Evolutionary conservation across 164 flowering plant genomes (phyloP).

Genomic region (Magnolia kwangsiensis): DNA sequence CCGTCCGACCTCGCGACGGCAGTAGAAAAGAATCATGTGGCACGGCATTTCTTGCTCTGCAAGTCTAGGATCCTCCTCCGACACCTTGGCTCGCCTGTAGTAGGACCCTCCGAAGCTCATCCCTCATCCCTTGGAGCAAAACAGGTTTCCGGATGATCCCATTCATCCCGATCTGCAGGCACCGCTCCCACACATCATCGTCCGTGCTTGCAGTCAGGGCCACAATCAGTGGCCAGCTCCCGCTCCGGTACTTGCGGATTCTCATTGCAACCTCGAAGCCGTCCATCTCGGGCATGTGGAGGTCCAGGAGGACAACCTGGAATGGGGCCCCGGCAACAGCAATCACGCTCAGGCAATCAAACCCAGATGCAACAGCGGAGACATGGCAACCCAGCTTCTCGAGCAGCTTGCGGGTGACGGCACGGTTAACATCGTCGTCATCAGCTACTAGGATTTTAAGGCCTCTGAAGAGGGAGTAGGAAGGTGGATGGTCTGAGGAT

Average conservation of each 20-base stretch:
- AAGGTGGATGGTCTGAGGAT: conserved; percentile 40
- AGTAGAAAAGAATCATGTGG: not conserved
- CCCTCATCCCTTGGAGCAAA: conserved; percentile 52
- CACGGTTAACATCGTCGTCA: conserved; percentile 59
- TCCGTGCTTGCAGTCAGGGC: conserved; percentile 68
- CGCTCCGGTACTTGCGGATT: conserved; percentile 60
- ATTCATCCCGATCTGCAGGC: conserved; percentile 71
- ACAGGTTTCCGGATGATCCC: conserved; percentile 76
- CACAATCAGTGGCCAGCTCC: conserved; percentile 65
- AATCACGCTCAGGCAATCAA: conserved; percentile 66
- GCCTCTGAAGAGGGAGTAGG: conserved; percentile 63
- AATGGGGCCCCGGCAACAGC: conserved; percentile 40
- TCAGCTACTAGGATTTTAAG: conserved; percentile 70
- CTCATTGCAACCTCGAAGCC: conserved; percentile 79
- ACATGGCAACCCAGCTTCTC: conserved; percentile 86
- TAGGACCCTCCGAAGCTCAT: conserved; percentile 64
- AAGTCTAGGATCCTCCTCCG: conserved; percentile 7
- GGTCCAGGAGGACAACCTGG: conserved; percentile 66
- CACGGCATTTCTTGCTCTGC: too few relatives aligned
- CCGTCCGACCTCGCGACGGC: not conserved
- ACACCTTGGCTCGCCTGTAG: conserved; percentile 38
- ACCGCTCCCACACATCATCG: conserved; percentile 57
- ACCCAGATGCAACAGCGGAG: conserved; percentile 69
- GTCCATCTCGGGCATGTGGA: conserved; percentile 79
- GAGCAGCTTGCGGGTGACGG: conserved; percentile 75